Evolutionary conservation across 2,329 filamentous ascomycete genomes (phyloP).

Genomic region (Corinectria fuckeliana): DNA sequence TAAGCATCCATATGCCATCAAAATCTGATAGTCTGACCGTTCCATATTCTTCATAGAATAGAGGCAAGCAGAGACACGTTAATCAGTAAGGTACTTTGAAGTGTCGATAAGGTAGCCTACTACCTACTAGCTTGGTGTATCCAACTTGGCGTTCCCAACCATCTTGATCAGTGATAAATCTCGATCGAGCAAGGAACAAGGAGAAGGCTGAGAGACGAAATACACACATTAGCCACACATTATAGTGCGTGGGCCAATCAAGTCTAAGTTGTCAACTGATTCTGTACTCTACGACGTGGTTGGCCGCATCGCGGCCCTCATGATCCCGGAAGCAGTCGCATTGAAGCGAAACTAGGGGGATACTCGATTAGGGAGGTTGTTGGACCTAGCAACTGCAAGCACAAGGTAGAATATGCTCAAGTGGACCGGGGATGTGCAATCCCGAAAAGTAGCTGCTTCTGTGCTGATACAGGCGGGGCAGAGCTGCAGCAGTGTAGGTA

Average conservation of each 20-base stretch:
- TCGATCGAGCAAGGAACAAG: neutral
- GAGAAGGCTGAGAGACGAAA: neutral
- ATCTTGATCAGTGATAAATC: too few relatives aligned
- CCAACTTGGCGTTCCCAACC: too few relatives aligned
- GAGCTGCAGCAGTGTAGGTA: too few relatives aligned
- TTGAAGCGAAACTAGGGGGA: neutral
- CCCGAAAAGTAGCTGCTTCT: neutral
- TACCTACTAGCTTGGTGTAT: too few relatives aligned
- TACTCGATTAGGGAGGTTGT: neutral
- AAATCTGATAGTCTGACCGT: too few relatives aligned
- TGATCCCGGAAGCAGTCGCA: neutral
- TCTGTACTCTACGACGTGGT: neutral
- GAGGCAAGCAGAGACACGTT: too few relatives aligned
- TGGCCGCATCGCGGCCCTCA: neutral
- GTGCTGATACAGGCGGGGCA: constrained; percentile 1
- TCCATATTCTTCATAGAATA: too few relatives aligned
- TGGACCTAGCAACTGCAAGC: neutral
- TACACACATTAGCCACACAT: too few relatives aligned
- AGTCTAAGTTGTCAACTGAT: neutral
- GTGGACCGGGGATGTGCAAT: constrained; percentile 1
- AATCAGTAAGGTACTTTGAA: too few relatives aligned
- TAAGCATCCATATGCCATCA: too few relatives aligned
- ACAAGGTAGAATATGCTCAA: neutral
- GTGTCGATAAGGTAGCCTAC: too few relatives aligned
- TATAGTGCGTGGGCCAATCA: neutral